Evolutionary conservation across 805 yeast genomes (phyloP).

Genomic region (Debaryomyces maramus): DNA sequence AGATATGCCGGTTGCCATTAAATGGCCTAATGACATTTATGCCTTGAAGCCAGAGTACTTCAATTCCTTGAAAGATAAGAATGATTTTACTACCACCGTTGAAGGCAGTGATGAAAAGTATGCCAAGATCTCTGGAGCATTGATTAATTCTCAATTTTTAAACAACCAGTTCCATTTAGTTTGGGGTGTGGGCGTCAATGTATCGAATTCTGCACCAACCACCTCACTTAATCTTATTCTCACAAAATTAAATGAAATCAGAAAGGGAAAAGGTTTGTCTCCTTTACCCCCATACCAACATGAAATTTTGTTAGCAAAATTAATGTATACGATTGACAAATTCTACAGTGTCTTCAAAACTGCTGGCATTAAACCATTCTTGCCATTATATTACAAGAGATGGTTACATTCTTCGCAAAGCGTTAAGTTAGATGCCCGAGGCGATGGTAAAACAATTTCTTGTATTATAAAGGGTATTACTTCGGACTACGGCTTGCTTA

Average conservation of each 20-base stretch:
- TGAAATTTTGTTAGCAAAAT: slow-evolving; percentile 63
- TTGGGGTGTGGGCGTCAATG: slow-evolving; percentile 86
- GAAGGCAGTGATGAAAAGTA: slow-evolving; percentile 63
- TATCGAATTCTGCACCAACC: slow-evolving; percentile 85
- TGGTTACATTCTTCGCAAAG: slow-evolving; percentile 83
- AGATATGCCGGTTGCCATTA: slow-evolving; percentile 74
- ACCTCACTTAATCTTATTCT: slow-evolving; percentile 80
- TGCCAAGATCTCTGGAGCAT: slow-evolving; percentile 78
- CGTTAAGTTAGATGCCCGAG: slow-evolving; percentile 62
- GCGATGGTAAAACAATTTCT: slow-evolving; percentile 35
- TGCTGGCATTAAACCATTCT: slow-evolving; percentile 67
- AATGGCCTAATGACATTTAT: slow-evolving; percentile 97
- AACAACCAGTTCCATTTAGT: slow-evolving; percentile 63
- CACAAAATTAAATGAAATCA: slow-evolving; percentile 53
- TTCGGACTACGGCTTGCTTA: slow-evolving; percentile 76
- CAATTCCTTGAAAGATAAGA: slow-evolving; percentile 26
- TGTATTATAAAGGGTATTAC: slow-evolving; percentile 82
- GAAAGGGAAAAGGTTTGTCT: slow-evolving; percentile 42
- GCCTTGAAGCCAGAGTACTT: slow-evolving; percentile 64
- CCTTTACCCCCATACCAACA: slow-evolving; percentile 47
- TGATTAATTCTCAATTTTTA: slow-evolving; percentile 75
- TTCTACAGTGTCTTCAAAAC: slow-evolving; percentile 57
- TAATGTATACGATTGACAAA: slow-evolving; percentile 63
- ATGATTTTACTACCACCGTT: slow-evolving; percentile 35
- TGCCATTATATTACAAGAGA: slow-evolving; percentile 68